phyloP scores from a whole-genome alignment of 2,329 filamentous ascomycete species.

The Cyphellophora europaea region DNA sequence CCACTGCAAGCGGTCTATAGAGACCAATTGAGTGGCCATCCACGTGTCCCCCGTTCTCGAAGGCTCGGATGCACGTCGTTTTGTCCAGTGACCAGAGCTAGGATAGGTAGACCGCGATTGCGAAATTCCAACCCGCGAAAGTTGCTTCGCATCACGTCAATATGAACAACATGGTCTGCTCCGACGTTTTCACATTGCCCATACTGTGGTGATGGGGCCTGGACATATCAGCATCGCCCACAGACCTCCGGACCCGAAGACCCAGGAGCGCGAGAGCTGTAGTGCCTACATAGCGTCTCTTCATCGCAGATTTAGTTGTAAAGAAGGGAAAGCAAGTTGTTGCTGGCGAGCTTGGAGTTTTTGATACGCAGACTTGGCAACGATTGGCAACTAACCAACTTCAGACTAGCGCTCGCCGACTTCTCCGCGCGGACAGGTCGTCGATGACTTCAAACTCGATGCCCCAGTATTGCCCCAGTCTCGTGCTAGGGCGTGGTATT shows the following conservation, averaged over 20 bases:
- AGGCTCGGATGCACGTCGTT: no score
- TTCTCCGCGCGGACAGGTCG: conserved; percentile 1
- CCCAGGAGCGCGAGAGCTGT: conserved; percentile 17
- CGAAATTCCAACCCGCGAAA: no score
- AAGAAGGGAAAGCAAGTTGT: conserved; percentile 11
- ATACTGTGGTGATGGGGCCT: conserved; percentile 20
- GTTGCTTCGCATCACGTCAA: no score
- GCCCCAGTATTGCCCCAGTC: background rate
- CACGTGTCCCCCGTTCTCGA: no score
- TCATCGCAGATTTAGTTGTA: conserved; percentile 23
- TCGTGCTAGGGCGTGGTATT: background rate
- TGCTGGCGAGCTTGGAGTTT: conserved; percentile 1
- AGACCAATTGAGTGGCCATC: no score
- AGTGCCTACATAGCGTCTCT: conserved; percentile 16
- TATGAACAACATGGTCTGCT: conserved; percentile 17
- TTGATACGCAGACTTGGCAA: background rate
- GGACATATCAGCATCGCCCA: conserved; percentile 21
- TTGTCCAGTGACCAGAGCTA: no score
- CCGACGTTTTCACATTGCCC: conserved; percentile 19
- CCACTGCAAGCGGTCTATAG: no score
- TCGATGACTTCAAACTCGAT: conserved; percentile 5
- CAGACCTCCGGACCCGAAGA: conserved; percentile 15
- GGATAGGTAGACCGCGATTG: no score
- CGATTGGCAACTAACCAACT: background rate
- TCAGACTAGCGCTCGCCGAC: background rate